Evolutionary conservation across 176 grass and related monocot species (phyloP).

Genomic region (Secale cereale): DNA sequence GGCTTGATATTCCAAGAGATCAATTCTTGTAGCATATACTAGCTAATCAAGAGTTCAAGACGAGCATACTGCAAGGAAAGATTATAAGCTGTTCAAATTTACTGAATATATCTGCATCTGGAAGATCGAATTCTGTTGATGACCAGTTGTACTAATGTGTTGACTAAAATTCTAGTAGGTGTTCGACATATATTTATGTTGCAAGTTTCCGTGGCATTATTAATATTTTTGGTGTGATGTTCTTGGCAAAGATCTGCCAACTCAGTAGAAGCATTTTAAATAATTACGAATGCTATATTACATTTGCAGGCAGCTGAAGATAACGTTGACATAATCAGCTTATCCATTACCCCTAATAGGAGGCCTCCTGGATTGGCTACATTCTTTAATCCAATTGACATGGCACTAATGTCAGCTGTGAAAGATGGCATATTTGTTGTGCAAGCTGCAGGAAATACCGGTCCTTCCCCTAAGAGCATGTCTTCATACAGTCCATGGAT

Average conservation of each 20-base stretch:
- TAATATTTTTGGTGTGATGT: background rate
- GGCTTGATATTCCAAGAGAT: background rate
- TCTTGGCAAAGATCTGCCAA: background rate
- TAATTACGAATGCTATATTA: background rate
- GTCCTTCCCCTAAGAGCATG: slow-evolving; percentile 87
- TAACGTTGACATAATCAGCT: slow-evolving; percentile 89
- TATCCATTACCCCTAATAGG: slow-evolving; percentile 97
- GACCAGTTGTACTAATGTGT: background rate
- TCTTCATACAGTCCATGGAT: slow-evolving; percentile 97
- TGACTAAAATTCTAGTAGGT: background rate
- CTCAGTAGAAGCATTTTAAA: background rate
- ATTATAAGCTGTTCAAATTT: background rate
- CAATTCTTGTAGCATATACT: background rate
- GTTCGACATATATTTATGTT: background rate
- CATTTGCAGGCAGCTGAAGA: slow-evolving; percentile 91
- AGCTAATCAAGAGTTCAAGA: slow-evolving; percentile 8
- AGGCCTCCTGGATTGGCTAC: slow-evolving; percentile 82
- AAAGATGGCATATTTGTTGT: slow-evolving; percentile 96
- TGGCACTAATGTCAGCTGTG: slow-evolving; percentile 82
- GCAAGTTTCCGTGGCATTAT: background rate
- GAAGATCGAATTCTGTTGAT: slow-evolving; percentile 17
- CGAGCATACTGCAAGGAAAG: background rate
- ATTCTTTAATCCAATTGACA: slow-evolving; percentile 99
- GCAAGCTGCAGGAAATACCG: slow-evolving; percentile 96
- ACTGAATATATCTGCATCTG: background rate